These are phyloP conservation scores for Trichoderma asperellum DNA, from an alignment of 2,329 filamentous ascomycete genomes.

Conservation along the genomic window DNA sequence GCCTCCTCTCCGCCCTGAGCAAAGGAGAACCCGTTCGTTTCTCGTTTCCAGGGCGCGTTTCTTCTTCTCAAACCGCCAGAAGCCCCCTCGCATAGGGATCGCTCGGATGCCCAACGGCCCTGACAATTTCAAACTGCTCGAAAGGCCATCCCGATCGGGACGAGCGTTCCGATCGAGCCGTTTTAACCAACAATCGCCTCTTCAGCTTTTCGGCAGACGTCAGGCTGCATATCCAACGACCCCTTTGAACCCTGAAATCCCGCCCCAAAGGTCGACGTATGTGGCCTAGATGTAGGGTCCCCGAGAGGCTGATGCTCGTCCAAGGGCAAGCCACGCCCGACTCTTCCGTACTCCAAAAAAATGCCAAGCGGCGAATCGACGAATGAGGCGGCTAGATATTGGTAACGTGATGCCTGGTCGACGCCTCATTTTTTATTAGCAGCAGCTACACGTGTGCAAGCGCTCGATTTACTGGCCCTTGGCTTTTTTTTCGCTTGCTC, in stretches of 20 bases:
- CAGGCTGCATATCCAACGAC: background rate
- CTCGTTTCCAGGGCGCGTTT: background rate
- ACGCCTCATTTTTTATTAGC: background rate
- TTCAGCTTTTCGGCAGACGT: background rate
- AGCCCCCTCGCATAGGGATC: background rate
- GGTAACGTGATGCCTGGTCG: conserved; percentile 20
- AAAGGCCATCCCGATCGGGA: conserved; percentile 18
- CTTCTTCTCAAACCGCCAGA: background rate
- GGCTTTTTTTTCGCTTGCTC: background rate
- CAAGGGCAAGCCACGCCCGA: conserved; percentile 23
- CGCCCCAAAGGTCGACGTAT: background rate
- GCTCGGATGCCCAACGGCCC: background rate
- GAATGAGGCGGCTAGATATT: conserved; percentile 6
- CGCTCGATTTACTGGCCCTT: background rate
- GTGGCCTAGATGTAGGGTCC: background rate
- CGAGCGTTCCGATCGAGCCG: conserved; percentile 18
- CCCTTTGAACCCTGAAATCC: conserved; percentile 17
- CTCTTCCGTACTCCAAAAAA: conserved; percentile 13
- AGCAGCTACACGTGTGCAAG: conserved; percentile 9
- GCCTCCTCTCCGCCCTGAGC: background rate
- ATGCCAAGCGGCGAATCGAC: background rate
- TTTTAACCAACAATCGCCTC: background rate
- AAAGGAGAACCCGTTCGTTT: background rate
- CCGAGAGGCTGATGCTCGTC: conserved; percentile 13
- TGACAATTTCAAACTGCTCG: background rate